phyloP scores from a whole-genome alignment of 2,329 filamentous ascomycete genomes.

The Fusarium xylarioides region DNA sequence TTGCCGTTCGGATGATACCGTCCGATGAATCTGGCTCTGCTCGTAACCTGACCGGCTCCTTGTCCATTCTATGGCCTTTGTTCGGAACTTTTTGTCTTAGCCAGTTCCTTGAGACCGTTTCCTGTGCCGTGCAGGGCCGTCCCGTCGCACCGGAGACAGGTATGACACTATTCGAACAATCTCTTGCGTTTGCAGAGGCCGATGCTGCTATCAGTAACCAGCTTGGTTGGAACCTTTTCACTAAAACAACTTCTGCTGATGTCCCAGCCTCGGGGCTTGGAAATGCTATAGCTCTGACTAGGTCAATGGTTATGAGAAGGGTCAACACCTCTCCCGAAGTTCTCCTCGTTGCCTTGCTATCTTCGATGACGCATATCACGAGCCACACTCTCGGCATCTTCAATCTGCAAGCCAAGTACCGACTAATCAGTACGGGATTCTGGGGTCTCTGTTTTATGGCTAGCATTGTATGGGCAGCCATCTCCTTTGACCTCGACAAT shows the following conservation, averaged over 20 bases:
- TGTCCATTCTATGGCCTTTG: constrained; percentile 78
- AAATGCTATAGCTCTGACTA: constrained; percentile 60
- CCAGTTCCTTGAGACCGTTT: constrained; percentile 88
- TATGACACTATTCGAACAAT: constrained; percentile 97
- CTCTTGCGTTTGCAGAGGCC: constrained; percentile 93
- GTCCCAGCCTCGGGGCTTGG: constrained; percentile 34
- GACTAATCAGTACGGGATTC: constrained; percentile 86
- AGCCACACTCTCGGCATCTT: constrained; percentile 86
- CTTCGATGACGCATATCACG: constrained; percentile 85
- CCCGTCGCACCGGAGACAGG: constrained; percentile 85
- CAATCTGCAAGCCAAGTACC: constrained; percentile 78
- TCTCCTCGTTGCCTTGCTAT: constrained; percentile 86
- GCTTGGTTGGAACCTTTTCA: constrained; percentile 74
- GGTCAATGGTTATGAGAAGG: constrained; percentile 75
- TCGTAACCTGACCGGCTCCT: constrained; percentile 74
- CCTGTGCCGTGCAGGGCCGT: constrained; percentile 86
- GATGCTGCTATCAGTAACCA: constrained; percentile 87
- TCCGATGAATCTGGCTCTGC: constrained; percentile 58
- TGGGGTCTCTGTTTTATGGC: constrained; percentile 93
- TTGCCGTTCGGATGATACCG: constrained; percentile 75
- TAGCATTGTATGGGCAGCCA: constrained; percentile 80
- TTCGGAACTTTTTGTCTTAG: constrained; percentile 77
- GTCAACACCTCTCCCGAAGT: constrained; percentile 93
- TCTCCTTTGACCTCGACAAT: constrained; percentile 69
- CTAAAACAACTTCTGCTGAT: constrained; percentile 54